These are phyloP conservation scores for Oryza nivara DNA, from an alignment of 176 grass and related monocot genomes.

Conservation along the genomic window DNA sequence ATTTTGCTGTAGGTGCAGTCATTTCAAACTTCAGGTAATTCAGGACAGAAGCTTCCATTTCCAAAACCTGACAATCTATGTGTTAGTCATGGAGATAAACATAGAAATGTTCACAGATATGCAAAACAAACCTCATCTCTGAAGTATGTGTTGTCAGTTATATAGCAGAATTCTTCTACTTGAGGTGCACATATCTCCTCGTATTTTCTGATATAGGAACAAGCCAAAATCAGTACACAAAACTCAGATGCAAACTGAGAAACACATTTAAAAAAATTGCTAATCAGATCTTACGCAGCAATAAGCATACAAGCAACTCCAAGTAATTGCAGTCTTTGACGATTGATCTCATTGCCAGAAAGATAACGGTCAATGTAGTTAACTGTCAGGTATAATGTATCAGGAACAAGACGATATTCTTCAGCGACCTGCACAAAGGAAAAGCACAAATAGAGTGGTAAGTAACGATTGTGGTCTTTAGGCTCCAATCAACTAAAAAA, in stretches of 20 bases:
- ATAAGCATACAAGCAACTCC: constrained; percentile 98
- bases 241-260: constrained; percentile 14
- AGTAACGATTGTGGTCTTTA: background rate
- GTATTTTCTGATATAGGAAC: constrained; percentile 75
- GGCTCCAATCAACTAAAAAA: background rate
- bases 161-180: constrained; percentile 99
- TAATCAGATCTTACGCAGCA: constrained; percentile 77
- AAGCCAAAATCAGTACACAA: constrained; percentile 21
- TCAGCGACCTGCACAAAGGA: constrained; percentile 71
- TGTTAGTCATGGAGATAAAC: constrained; percentile 1
- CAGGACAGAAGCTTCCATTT: constrained; percentile 91
- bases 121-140: constrained; percentile 76
- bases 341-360: constrained; percentile 94
- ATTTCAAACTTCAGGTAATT: constrained; percentile 97
- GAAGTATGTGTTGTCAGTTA: constrained; percentile 99
- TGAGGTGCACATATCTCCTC: constrained; percentile 98
- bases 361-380: constrained; percentile 95
- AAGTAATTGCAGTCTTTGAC: constrained; percentile 89
- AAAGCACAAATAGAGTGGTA: constrained; percentile 11
- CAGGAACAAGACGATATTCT: constrained; percentile 94
- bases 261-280: background rate
- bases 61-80: constrained; percentile 60
- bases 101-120: background rate
- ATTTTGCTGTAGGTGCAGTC: constrained; percentile 87
- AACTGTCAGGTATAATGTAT: constrained; percentile 90